Evolutionary conservation across 2,329 filamentous ascomycete genomes (phyloP).

Genomic region (Erysiphe pulchra): DNA sequence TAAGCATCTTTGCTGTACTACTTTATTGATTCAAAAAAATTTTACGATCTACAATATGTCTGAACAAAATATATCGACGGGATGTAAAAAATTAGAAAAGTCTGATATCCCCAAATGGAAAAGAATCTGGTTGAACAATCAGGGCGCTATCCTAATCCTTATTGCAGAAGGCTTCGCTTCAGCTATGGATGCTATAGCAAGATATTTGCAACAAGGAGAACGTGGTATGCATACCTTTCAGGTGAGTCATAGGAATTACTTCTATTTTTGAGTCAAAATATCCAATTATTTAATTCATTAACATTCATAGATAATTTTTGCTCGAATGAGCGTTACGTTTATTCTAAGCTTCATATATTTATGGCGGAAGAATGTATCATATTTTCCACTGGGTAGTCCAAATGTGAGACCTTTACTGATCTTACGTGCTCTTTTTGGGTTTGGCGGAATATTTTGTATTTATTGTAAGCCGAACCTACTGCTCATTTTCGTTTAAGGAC

Average conservation of each 20-base stretch:
- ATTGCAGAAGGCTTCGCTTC: conserved; percentile 56
- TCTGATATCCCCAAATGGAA: background rate
- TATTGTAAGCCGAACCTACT: conserved; percentile 7
- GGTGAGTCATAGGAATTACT: conserved; percentile 21
- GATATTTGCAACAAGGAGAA: conserved; percentile 47
- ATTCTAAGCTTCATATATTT: conserved; percentile 31
- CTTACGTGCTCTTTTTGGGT: conserved; percentile 41
- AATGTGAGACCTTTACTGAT: conserved; percentile 43
- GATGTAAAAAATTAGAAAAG: background rate
- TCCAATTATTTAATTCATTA: conserved; percentile 17
- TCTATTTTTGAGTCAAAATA: background rate
- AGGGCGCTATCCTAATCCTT: conserved; percentile 47
- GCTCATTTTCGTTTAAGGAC: background rate
- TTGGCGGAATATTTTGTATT: conserved; percentile 48
- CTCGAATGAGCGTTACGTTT: conserved; percentile 10
- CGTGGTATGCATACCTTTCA: conserved; percentile 60
- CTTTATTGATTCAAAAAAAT: no score
- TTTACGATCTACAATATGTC: background rate
- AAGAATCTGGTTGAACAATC: conserved; percentile 36
- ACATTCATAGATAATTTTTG: conserved; percentile 16
- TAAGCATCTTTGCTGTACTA: no score
- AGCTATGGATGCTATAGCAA: conserved; percentile 62
- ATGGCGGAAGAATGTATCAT: conserved; percentile 39
- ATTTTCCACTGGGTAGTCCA: conserved; percentile 43
- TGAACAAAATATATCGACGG: background rate